Conservation (phyloP, 148 eudicot genomes). For the Diospyros lotus region DNA sequence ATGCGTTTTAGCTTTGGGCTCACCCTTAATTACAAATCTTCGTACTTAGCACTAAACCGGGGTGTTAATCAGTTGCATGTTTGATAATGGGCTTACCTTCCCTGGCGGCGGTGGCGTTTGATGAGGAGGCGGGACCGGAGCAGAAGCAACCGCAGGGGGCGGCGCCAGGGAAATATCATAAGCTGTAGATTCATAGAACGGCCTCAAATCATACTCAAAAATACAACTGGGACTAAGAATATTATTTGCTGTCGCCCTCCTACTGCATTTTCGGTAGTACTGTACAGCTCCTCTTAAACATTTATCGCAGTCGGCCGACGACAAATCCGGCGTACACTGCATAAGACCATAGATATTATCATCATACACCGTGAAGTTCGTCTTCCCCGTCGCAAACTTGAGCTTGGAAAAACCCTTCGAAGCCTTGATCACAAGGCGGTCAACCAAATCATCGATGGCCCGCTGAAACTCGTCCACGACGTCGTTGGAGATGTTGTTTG, state of each 20-base stretch:
- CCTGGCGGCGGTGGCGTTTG: not conserved
- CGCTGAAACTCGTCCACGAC: not conserved
- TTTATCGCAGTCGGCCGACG: not conserved
- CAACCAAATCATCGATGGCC: not conserved
- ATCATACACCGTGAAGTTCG: not conserved
- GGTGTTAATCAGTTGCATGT: fast-evolving
- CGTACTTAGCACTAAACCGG: not conserved
- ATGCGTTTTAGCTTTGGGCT: too few species aligned
- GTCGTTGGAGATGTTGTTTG: not conserved
- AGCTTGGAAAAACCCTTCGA: not conserved
- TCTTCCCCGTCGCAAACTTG: not conserved
- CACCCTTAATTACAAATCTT: too few species aligned
- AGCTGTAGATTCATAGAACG: not conserved
- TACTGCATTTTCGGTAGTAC: not conserved
- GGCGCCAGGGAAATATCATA: not conserved
- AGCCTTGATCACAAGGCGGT: not conserved
- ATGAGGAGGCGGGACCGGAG: not conserved
- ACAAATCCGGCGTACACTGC: not conserved
- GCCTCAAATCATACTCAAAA: not conserved
- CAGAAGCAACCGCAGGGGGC: not conserved
- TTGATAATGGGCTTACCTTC: not conserved
- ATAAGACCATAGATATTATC: not conserved
- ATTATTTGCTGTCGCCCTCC: not conserved
- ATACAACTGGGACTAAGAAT: slow-evolving; percentile 3
- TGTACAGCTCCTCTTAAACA: not conserved